Base-by-base conservation (phyloP, 2,329 filamentous ascomycete genomes). In the Alternaria brassicicola region DNA sequence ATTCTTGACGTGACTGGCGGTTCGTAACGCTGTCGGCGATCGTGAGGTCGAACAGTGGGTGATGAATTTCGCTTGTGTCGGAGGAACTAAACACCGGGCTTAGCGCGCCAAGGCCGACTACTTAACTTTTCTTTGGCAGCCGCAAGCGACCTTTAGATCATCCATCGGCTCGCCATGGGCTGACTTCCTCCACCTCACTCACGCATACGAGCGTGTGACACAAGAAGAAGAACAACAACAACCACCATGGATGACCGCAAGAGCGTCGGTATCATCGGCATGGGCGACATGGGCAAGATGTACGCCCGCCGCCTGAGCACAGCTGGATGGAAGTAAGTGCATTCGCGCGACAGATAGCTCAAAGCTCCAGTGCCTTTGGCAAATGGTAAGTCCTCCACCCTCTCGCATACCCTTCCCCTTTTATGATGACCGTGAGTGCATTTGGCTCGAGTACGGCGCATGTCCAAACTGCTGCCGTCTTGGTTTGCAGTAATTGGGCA, bases 341-440 rank as follows among this genome's bases (percentile, higher is more conserved):
- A 71, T 31, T 43, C 38, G 47, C 66, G 53, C 59, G 64, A 57
- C 59, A 57, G 58, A 67, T 61, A 59, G 52, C 59, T 55, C 41
- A 21, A 23, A 42, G 35, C 43, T 55, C 45, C 38, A 31, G 45
- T 42, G 55, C 42, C 57, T 50, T 66, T 26, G 49, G 49, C 47
- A 57, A 54, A 60, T 73, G 65, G 71, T 73, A 72, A 70, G 70
- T 73, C 57, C 39, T 41, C 48, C 46, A 53, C 64, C 48, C 46
- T 58, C 50, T 49, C 59, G 55, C 42, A 52, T 55, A 48, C 50
- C 39, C 55, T 47, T 50, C 28, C 57, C 30, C 63, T 71, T 79
- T 78, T 77, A 93, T 96, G 94, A 98, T 98, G 94, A 98, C 94
- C 92, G 72, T 94, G 94, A 98, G 94, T 93, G 94, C 94, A 98